Evolutionary conservation across 23 red algal genomes (phyloP), one percentile per base, ranked within the genome.

Genomic region (Gracilaria gracilis): DNA sequence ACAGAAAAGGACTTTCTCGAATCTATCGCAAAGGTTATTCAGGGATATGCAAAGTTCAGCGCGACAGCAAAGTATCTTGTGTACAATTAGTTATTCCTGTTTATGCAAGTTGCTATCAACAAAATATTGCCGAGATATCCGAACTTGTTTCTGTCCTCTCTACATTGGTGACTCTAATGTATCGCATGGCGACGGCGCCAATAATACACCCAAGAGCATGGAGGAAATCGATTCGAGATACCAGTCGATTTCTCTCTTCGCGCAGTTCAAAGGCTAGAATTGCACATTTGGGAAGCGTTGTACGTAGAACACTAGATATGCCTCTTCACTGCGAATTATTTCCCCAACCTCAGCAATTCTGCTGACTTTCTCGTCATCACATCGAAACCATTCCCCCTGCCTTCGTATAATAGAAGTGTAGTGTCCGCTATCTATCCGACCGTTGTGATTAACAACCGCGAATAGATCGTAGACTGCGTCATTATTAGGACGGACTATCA

Each of bases 1-100:
- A 95, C 86, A 31, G 97, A 99, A 65, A 95, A 96, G 39, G 97
- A 99, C 94, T 99, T 99, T 91, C 92, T 99, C 55, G 93, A 96
- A 38, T 85, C 94, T 8, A 99, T 99, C 81, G 87, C 88, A 12
- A 99, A 99, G 90, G 97, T 99, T 31, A 93, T 99, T 82, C 92
- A 94, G 58, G 97, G 97, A 23, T 96, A 99, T 44, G 94, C 93
- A 29, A 99, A 99, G 69, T 99, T 99, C 72, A 94, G 89, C 38
- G 91, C 94, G 21, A 96, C 95, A n/a, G 72, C 80, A 50, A 88
- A 85, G 48, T 99, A 99, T 88, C 91, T 96, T 67, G 93, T 95
- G 70, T 99, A 96, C 87, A 99, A 99, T 87, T 99, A 88, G 81
- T 70, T 89, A 31, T 77, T 74, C 36, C 44, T 51, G 72, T 77